Evolutionary conservation across 768 basidiomycete species (phyloP), one percentile per base, ranked within the genome.

Genomic region (Pleurotus giganteus): DNA sequence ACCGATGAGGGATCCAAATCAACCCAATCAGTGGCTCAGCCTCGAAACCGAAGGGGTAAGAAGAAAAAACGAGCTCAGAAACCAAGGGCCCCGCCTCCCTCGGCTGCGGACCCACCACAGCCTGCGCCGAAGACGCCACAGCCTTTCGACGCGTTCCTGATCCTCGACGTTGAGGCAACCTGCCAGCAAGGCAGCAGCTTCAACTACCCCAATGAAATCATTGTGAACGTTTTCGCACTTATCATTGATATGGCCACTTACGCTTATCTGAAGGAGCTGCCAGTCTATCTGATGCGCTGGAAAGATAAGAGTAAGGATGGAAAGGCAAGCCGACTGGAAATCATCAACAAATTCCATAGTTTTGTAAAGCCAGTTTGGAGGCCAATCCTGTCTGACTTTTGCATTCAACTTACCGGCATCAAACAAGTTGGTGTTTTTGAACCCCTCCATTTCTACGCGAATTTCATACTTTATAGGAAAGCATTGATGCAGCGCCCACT

Each of bases 161-260:
- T 97, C 31, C 76, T 96, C 53, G 95, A 98, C 62, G 87, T 95
- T 49, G 93, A 95, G 66, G 93, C 85, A 11, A 95, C 93, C 2
- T 95, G 93, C 62, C 66, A 79, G 41, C 69, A 67, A 61, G 88
- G 86, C 32, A 78, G 83, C 29, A 78, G 79, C 62, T 91, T 93
- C 59, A 81, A 86, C 53, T 96, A 86, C 71, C 91, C 95, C 2
- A 97, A 97, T 69, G 96, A 98, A 72, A 94, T 98, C 53, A 97
- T 98, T 58, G 96, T 91, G 67, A 65, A 87, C 79, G 53, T 42
- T 54, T 47, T 47, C 29, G 8, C 44, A 28, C 37, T 29, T 60
- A 21, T 53, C 19, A 49, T n/a, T 17, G 29, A 41, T 8, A 29
- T 21, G 17, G 17, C 26, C 9, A 39, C 17, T 36, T 17, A 36